These are phyloP conservation scores for Ceratocystis variospora DNA, from an alignment of 2,329 filamentous ascomycete genomes.

Conservation along the genomic window DNA sequence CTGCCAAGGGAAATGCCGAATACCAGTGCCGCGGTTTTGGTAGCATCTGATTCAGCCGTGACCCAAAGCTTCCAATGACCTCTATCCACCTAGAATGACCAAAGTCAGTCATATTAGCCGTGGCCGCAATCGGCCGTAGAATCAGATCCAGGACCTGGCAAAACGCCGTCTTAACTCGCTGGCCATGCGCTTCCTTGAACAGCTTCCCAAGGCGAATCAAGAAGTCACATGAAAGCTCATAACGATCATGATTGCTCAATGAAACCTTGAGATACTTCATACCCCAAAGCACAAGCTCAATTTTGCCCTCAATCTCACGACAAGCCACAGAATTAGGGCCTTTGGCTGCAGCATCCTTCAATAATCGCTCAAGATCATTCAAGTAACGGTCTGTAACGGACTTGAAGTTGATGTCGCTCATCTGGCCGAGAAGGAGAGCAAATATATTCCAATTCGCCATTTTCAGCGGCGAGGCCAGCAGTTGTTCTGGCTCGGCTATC, in stretches of 20 bases:
- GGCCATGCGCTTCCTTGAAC: constrained; percentile 75
- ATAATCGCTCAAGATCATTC: constrained; percentile 60
- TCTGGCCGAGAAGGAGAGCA: constrained; percentile 80
- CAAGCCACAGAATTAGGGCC: constrained; percentile 43
- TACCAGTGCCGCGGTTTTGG: constrained; percentile 87
- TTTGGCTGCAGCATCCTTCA: constrained; percentile 62
- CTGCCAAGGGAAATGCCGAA: constrained; percentile 75
- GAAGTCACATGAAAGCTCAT: constrained; percentile 81
- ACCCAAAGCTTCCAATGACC: constrained; percentile 64
- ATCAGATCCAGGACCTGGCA: constrained; percentile 83
- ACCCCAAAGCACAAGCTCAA: constrained; percentile 74
- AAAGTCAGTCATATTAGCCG: constrained; percentile 60
- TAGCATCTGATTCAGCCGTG: constrained; percentile 70
- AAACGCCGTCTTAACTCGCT: constrained; percentile 83
- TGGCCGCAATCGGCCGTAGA: constrained; percentile 73
- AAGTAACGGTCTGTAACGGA: constrained; percentile 74
- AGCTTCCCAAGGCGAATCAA: constrained; percentile 67
- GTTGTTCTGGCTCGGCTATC: constrained; percentile 69
- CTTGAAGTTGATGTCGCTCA: constrained; percentile 84
- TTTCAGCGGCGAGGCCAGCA: constrained; percentile 64
- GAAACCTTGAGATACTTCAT: constrained; percentile 82
- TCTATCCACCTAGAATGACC: constrained; percentile 74
- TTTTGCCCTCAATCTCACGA: constrained; percentile 61
- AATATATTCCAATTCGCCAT: constrained; percentile 95
- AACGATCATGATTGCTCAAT: constrained; percentile 56